A percentile compares a stretch with the other conserved stretches of the same genome.
Conservation (phyloP, 2,329 filamentous ascomycete genomes). For the Aspergillus transmontanensis region DNA sequence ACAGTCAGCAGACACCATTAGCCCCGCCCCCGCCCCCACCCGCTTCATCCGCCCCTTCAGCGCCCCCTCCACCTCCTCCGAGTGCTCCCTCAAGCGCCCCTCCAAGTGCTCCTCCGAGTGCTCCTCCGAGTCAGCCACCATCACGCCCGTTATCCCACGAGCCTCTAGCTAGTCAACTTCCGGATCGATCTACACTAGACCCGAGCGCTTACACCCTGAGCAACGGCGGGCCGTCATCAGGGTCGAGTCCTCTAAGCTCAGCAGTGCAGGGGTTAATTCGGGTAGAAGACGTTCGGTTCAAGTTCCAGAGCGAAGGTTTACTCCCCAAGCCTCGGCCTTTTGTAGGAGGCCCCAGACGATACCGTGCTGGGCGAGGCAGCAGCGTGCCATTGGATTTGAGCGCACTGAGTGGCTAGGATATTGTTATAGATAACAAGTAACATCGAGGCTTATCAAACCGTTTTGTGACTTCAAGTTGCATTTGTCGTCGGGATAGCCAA, state of each 20-base stretch:
- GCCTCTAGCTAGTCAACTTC: conserved; percentile 41
- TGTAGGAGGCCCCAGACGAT: conserved; percentile 71
- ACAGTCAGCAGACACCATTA: conserved; percentile 45
- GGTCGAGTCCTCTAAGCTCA: conserved; percentile 28
- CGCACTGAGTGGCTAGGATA: conserved; percentile 35
- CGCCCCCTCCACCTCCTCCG: conserved; percentile 50
- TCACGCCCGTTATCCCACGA: conserved; percentile 46
- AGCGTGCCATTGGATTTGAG: conserved; percentile 87
- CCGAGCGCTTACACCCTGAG: conserved; percentile 74
- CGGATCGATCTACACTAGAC: conserved; percentile 67
- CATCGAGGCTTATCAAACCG: neutral
- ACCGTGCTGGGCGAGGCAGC: conserved; percentile 87
- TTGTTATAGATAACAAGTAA: neutral
- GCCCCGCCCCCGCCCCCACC: conserved; percentile 46
- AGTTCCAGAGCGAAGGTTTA: conserved; percentile 78
- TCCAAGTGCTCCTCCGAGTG: conserved; percentile 38
- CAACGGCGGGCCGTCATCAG: conserved; percentile 55
- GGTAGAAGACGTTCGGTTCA: conserved; percentile 80
- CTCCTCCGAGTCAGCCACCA: conserved; percentile 35
- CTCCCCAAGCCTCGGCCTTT: conserved; percentile 87
- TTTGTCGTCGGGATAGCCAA: conserved; percentile 3
- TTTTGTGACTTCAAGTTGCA: neutral
- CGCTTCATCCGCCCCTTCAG: conserved; percentile 38
- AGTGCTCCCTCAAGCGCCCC: conserved; percentile 49
- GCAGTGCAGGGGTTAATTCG: conserved; percentile 44